Conservation (phyloP, 306 rosid species). For the Dryas alaskensis region DNA sequence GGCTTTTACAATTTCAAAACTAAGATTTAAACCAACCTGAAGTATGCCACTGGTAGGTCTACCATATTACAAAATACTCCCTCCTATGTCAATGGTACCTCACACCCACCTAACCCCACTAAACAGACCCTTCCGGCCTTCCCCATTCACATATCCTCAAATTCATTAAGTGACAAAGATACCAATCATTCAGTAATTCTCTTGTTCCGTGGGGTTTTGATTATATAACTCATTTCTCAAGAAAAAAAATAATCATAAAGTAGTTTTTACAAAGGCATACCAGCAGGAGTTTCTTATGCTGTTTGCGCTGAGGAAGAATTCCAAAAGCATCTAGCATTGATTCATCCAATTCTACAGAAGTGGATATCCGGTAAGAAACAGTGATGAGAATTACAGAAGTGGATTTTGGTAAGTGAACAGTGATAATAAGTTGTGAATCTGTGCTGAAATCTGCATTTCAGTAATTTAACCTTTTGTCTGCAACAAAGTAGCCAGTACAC, state of each 20-base stretch:
- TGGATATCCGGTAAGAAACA: conserved; percentile 28
- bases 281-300: conserved; percentile 83
- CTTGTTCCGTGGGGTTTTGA: background rate
- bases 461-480: conserved; percentile 77
- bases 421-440: conserved; percentile 11
- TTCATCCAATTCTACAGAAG: conserved; percentile 74
- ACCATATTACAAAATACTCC: background rate
- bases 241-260: background rate
- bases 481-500: conserved; percentile 72
- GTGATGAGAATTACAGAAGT: conserved; percentile 4
- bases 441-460: conserved; percentile 23
- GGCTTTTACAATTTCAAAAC: background rate
- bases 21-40: background rate
- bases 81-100: background rate
- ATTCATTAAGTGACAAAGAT: background rate
- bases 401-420: conserved; percentile 21
- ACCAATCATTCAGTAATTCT: background rate
- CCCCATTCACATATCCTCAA: background rate
- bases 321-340: conserved; percentile 90
- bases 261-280: conserved; percentile 39
- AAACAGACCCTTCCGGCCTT: background rate
- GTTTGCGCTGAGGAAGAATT: conserved; percentile 91
- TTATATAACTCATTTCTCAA: background rate
- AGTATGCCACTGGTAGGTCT: background rate
- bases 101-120: background rate